phyloP scores from a whole-genome alignment of 2,329 filamentous ascomycete genomes.

The Fusarium bulbicola region DNA sequence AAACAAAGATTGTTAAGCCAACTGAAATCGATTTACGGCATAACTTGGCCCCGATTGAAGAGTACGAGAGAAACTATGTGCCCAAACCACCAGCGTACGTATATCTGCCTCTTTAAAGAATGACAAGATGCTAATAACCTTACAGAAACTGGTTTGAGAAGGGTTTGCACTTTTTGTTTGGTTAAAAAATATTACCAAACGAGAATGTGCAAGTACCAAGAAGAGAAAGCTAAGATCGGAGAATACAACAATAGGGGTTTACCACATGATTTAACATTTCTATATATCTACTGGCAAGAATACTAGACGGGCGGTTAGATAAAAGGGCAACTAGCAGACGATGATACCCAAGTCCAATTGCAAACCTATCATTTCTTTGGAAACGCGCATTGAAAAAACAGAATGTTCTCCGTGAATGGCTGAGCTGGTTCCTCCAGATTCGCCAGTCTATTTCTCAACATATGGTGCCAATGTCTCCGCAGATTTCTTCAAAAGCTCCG shows the following conservation, averaged over 20 bases:
- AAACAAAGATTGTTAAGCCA: conserved; percentile 6
- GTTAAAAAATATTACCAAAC: background rate
- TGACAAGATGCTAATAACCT: fast-evolving
- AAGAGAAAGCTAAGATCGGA: background rate
- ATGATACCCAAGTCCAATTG: background rate
- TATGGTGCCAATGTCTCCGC: conserved; percentile 14
- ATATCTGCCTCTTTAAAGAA: fast-evolving
- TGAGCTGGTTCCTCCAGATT: background rate
- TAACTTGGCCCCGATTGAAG: background rate
- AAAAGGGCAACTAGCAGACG: background rate
- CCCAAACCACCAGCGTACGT: conserved; percentile 7
- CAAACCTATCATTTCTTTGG: background rate
- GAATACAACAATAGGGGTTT: background rate
- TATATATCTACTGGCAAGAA: background rate
- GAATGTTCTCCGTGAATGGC: background rate
- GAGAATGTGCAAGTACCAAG: background rate
- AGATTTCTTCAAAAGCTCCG: conserved; percentile 8
- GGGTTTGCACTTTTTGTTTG: background rate
- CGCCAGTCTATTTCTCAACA: background rate
- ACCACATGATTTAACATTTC: background rate
- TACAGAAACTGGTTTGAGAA: conserved; percentile 16
- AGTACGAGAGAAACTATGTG: conserved; percentile 2
- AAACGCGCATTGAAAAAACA: fast-evolving
- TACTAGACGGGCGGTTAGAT: background rate
- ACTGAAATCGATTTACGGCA: background rate